Conservation (phyloP, 2,329 filamentous ascomycete genomes). For the Colletotrichum lini region DNA sequence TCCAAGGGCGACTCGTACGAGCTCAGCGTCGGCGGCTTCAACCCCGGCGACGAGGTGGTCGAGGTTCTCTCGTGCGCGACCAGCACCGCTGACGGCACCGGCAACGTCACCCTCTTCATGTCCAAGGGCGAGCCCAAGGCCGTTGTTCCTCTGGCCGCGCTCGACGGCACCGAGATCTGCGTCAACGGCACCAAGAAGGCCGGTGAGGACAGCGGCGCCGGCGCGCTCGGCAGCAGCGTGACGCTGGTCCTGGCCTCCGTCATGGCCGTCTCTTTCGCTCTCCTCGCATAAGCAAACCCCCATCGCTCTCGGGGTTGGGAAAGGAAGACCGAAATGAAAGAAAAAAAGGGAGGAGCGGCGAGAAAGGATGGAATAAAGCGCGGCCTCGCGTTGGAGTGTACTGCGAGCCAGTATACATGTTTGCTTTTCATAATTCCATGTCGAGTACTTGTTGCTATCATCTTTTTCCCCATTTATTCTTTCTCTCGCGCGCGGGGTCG, state of each 20-base stretch:
- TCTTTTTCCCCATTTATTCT: too few species aligned
- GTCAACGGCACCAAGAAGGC: conserved; percentile 33
- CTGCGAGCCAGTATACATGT: conserved; percentile 22
- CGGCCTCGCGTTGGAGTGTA: conserved; percentile 3
- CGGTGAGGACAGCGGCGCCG: conserved; percentile 20
- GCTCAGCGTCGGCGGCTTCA: conserved; percentile 38
- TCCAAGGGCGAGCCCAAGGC: conserved; percentile 36
- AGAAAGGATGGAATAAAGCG: neutral
- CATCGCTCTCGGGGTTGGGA: neutral
- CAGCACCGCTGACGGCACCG: conserved; percentile 36
- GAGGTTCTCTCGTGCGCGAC: conserved; percentile 34
- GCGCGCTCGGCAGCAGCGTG: conserved; percentile 28
- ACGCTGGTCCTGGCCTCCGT: conserved; percentile 32
- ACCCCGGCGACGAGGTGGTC: conserved; percentile 35
- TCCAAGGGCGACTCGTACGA: conserved; percentile 33
- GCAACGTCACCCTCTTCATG: conserved; percentile 41
- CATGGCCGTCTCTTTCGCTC: conserved; percentile 28
- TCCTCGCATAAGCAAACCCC: conserved; percentile 27
- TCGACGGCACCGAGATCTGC: conserved; percentile 28
- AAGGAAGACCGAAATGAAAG: neutral
- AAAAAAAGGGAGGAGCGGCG: neutral
- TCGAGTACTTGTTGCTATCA: conserved; percentile 3
- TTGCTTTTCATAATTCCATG: conserved; percentile 13
- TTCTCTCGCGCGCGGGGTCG: conserved; percentile 11
- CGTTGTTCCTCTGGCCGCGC: conserved; percentile 19